phyloP scores from a whole-genome alignment of 2,329 filamentous ascomycete genomes.

The Fusarium neocosmosporiellum region DNA sequence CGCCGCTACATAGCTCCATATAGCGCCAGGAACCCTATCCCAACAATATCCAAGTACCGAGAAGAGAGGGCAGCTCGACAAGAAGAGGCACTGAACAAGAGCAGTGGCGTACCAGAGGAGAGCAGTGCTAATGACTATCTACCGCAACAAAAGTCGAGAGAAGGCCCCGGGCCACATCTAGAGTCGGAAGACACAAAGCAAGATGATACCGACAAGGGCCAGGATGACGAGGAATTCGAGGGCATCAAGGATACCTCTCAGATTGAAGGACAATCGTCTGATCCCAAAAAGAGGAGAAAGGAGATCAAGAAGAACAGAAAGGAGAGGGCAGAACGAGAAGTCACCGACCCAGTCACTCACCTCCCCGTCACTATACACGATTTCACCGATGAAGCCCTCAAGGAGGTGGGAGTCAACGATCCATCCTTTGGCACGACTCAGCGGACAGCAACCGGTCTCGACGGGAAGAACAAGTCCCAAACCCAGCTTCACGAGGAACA shows the following conservation, averaged over 20 bases:
- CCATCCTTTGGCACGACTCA: slow-evolving; percentile 51
- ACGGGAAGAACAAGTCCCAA: slow-evolving; percentile 53
- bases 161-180: slow-evolving; percentile 10
- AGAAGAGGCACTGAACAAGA: slow-evolving; percentile 50
- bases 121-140: slow-evolving; percentile 13
- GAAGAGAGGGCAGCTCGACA: slow-evolving; percentile 59
- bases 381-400: slow-evolving; percentile 71
- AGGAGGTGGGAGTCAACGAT: slow-evolving; percentile 46
- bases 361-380: slow-evolving; percentile 76
- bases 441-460: slow-evolving; percentile 52
- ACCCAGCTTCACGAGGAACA: slow-evolving; percentile 52
- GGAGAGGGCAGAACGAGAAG: slow-evolving; percentile 65
- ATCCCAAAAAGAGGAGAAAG: slow-evolving; percentile 61
- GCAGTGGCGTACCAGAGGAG: slow-evolving; percentile 32
- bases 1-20: slow-evolving; percentile 55
- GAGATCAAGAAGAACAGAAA: slow-evolving; percentile 58
- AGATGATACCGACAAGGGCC: slow-evolving; percentile 16
- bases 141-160: slow-evolving; percentile 26
- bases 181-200: slow-evolving; percentile 29
- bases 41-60: slow-evolving; percentile 61
- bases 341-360: slow-evolving; percentile 80
- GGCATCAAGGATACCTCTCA: slow-evolving; percentile 50
- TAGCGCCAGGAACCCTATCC: slow-evolving; percentile 56
- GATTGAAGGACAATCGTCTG: slow-evolving; percentile 49
- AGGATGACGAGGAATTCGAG: slow-evolving; percentile 22